These are phyloP conservation scores for Sugiyamaella valdiviana DNA, from an alignment of 805 yeast species.

Conservation along the genomic window DNA sequence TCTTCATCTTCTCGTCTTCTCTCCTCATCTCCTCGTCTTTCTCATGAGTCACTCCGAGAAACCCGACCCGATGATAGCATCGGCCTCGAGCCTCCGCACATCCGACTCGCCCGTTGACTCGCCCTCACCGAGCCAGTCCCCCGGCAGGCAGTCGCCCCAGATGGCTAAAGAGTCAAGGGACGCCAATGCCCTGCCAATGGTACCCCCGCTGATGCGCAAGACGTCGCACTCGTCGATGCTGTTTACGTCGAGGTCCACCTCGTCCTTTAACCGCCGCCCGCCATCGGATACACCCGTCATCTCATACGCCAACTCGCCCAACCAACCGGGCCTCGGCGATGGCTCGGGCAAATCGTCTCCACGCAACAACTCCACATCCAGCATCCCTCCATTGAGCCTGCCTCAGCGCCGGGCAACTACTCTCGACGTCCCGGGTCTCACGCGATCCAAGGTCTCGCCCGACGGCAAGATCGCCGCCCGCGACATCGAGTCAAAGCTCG, in stretches of 20 bases:
- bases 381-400: conserved; percentile 18
- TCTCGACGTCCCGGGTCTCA: conserved; percentile 86
- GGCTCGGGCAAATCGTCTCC: conserved; percentile 11
- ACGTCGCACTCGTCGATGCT: neutral
- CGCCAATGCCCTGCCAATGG: neutral
- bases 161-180: neutral
- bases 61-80: neutral
- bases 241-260: neutral
- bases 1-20: no score
- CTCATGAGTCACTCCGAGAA: neutral
- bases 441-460: conserved; percentile 71
- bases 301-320: conserved; percentile 20
- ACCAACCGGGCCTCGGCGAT: conserved; percentile 5
- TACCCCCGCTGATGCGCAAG: neutral
- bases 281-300: conserved; percentile 23
- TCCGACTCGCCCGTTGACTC: neutral
- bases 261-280: conserved; percentile 19
- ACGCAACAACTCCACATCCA: conserved; percentile 7
- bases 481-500: conserved; percentile 78
- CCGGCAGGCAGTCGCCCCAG: neutral
- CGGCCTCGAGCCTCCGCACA: neutral
- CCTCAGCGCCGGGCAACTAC: conserved; percentile 61
- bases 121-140: neutral
- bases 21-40: no score
- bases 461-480: conserved; percentile 42